A percentile compares a stretch with the other conserved stretches of the same genome.
phyloP scores from a whole-genome alignment of 768 basidiomycete species.

The Rubroboletus satanas region DNA sequence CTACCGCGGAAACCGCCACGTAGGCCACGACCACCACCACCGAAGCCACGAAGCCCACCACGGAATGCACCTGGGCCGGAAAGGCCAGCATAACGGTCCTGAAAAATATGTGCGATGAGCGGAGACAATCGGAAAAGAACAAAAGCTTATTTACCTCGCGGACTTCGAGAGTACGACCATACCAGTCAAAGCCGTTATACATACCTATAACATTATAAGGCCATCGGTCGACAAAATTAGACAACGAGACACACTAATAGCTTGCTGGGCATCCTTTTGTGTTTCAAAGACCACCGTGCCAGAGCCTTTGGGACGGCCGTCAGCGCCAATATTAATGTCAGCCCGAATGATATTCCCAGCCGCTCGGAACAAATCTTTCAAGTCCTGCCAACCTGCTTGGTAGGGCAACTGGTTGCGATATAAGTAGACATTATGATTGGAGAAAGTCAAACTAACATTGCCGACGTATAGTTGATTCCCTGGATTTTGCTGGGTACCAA shows the following conservation, averaged over 20 bases:
- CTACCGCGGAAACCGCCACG: slow-evolving; percentile 34
- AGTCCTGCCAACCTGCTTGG: slow-evolving; percentile 98
- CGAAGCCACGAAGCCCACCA: slow-evolving; percentile 56
- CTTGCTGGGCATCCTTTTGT: slow-evolving; percentile 83
- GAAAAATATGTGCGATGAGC: background rate
- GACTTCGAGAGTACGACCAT: slow-evolving; percentile 91
- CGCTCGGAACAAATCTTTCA: slow-evolving; percentile 95
- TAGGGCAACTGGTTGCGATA: slow-evolving; percentile 66
- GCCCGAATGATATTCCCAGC: slow-evolving; percentile 94
- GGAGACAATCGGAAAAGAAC: background rate
- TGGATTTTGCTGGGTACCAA: slow-evolving; percentile 53
- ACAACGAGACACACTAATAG: slow-evolving; percentile 66
- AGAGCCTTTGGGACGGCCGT: slow-evolving; percentile 92
- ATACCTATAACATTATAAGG: slow-evolving; percentile 52
- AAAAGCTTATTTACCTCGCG: slow-evolving; percentile 62
- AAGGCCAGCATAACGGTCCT: slow-evolving; percentile 89
- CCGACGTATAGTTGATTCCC: slow-evolving; percentile 92
- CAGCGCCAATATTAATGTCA: slow-evolving; percentile 90
- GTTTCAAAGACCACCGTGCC: slow-evolving; percentile 98
- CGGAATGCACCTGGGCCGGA: slow-evolving; percentile 59
- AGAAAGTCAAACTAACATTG: slow-evolving; percentile 53
- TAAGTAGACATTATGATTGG: slow-evolving; percentile 1
- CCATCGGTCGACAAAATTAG: background rate
- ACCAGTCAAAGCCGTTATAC: slow-evolving; percentile 98
- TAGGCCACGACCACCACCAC: slow-evolving; percentile 39